Percentiles rank a stretch among this genome's conserved stretches.
Evolutionary conservation across 192 early-diverging fungal genomes (phyloP).

Genomic region (Coemansia sp.): DNA sequence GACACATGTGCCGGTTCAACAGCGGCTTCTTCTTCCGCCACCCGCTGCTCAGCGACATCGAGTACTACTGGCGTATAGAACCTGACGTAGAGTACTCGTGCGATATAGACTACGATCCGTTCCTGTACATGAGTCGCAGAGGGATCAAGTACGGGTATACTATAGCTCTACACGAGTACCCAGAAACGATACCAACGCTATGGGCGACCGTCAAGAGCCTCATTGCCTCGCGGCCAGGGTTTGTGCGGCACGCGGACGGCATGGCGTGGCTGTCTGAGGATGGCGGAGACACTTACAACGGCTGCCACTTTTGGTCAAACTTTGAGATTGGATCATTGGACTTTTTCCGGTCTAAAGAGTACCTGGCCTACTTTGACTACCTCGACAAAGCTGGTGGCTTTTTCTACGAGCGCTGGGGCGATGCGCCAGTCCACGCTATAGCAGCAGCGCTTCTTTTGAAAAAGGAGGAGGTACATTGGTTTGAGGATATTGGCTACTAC

Average conservation of each 20-base stretch:
- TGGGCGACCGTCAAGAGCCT: constrained; percentile 62
- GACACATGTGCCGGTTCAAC: constrained; percentile 74
- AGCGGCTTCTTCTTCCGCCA: constrained; percentile 69
- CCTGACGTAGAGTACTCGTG: constrained; percentile 73
- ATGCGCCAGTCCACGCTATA: constrained; percentile 69
- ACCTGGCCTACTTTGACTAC: constrained; percentile 61
- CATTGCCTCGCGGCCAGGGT: constrained; percentile 28
- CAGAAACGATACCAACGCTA: constrained; percentile 62
- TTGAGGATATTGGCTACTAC: constrained; percentile 75
- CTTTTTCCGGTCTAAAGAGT: constrained; percentile 57
- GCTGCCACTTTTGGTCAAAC: constrained; percentile 79
- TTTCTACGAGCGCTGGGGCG: constrained; percentile 66
- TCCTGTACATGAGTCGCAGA: constrained; percentile 66
- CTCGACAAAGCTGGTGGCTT: constrained; percentile 65
- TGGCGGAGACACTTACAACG: constrained; percentile 61
- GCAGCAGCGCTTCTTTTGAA: constrained; percentile 61
- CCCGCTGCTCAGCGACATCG: constrained; percentile 58
- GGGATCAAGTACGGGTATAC: constrained; percentile 73
- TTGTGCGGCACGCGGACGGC: constrained; percentile 52
- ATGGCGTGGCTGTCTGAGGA: constrained; percentile 61
- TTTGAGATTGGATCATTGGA: constrained; percentile 70
- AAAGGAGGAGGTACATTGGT: constrained; percentile 71
- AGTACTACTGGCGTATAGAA: constrained; percentile 78
- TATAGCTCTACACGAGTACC: constrained; percentile 62
- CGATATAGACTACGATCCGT: constrained; percentile 74